These are phyloP conservation scores for Aspergillus uvarum DNA, from an alignment of 2,329 filamentous ascomycete species.

Conservation along the genomic window DNA sequence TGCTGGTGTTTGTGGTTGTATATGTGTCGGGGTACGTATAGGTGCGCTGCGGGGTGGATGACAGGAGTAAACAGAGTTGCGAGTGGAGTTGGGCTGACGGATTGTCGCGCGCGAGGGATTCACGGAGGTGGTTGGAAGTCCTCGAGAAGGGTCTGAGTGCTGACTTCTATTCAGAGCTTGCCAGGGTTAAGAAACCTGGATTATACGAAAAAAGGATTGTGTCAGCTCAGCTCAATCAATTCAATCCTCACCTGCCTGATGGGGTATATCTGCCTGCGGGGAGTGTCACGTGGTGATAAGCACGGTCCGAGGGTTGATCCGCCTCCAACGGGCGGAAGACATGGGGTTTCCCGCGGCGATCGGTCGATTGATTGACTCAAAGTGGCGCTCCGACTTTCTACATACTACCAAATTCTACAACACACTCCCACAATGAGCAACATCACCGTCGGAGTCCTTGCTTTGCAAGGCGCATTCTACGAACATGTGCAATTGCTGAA, in stretches of 20 bases:
- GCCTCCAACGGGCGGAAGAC: not conserved
- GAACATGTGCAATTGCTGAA: constrained; percentile 80
- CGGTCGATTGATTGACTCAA: not conserved
- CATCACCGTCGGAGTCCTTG: constrained; percentile 62
- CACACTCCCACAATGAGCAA: constrained; percentile 23
- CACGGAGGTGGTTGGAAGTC: too few relatives aligned
- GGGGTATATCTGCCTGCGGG: constrained; percentile 17
- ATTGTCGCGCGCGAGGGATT: too few relatives aligned
- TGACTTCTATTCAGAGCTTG: too few relatives aligned
- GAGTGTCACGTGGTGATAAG: constrained; percentile 25
- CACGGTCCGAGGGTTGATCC: constrained; percentile 14
- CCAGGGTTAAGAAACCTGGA: too few relatives aligned
- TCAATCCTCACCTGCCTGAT: not conserved
- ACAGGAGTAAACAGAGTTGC: too few relatives aligned
- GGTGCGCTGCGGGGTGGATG: too few relatives aligned
- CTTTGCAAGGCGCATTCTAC: constrained; percentile 88
- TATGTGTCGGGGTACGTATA: too few relatives aligned
- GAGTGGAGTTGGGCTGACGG: too few relatives aligned
- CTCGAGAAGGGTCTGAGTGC: too few relatives aligned
- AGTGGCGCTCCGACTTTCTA: not conserved
- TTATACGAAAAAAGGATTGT: too few relatives aligned
- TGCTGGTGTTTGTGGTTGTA: too few relatives aligned
- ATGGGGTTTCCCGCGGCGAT: not conserved
- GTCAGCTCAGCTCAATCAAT: too few relatives aligned
- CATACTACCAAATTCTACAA: not conserved